These are phyloP conservation scores for Mariannaea sp. DNA, from an alignment of 2,329 filamentous ascomycete species.

Conservation along the genomic window DNA sequence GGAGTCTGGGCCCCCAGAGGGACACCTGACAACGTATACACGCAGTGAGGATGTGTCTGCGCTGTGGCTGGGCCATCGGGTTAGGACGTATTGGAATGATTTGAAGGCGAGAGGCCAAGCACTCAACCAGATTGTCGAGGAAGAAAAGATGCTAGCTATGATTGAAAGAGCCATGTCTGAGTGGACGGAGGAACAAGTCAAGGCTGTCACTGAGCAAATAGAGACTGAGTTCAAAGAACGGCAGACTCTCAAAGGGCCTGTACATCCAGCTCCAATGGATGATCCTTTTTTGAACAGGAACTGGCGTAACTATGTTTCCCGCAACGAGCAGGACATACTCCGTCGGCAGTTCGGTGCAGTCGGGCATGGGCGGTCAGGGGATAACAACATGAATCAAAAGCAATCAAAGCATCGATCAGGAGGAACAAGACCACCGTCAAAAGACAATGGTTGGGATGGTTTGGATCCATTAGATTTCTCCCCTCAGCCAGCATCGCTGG, in stretches of 20 bases:
- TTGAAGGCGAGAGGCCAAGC: constrained; percentile 49
- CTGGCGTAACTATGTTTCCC: background rate
- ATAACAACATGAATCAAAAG: background rate
- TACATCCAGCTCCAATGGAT: background rate
- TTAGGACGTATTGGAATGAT: constrained; percentile 44
- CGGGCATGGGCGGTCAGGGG: background rate
- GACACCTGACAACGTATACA: constrained; percentile 36
- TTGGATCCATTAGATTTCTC: too few relatives aligned
- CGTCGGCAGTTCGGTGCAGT: background rate
- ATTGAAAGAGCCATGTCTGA: constrained; percentile 25
- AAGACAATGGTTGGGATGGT: too few relatives aligned
- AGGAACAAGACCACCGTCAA: background rate
- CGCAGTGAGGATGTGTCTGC: constrained; percentile 39
- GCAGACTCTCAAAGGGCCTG: background rate
- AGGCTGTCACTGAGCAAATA: background rate
- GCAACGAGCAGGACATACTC: background rate
- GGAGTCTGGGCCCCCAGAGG: constrained; percentile 8
- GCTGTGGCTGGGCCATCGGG: constrained; percentile 40
- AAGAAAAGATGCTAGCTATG: constrained; percentile 43
- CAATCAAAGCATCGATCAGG: background rate
- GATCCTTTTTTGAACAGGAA: background rate
- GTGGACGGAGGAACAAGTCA: background rate
- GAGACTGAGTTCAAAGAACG: background rate
- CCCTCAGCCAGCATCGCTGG: too few relatives aligned
- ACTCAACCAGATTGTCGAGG: constrained; percentile 46